These are phyloP conservation scores for Penicillium simplicissimum DNA, from an alignment of 495 filamentous ascomycete species.

Conservation along the genomic window DNA sequence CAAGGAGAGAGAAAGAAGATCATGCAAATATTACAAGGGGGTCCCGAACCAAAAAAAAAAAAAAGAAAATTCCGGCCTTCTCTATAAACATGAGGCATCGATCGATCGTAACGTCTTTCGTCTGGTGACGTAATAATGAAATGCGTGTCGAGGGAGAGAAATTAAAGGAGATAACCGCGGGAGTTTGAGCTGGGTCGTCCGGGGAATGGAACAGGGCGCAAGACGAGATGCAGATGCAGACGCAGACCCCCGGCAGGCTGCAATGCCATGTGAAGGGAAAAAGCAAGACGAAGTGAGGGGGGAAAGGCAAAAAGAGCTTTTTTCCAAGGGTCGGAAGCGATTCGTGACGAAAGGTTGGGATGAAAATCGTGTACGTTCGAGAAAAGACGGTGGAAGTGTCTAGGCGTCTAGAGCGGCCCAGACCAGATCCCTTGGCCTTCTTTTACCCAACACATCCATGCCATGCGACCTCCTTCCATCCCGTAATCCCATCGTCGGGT, in stretches of 20 bases:
- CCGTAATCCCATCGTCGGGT: neutral
- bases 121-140: constrained; percentile 21
- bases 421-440: neutral
- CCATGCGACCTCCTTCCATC: constrained; percentile 3
- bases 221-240: constrained; percentile 3
- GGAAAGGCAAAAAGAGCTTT: constrained; percentile 5
- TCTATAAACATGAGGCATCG: constrained; percentile 52
- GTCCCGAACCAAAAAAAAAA: constrained; percentile 23
- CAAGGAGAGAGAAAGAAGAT: constrained; percentile 19
- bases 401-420: neutral
- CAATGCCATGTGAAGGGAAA: constrained; percentile 25
- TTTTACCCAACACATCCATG: constrained; percentile 4
- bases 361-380: constrained; percentile 2
- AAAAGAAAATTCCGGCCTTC: constrained; percentile 33
- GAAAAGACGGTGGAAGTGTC: constrained; percentile 3
- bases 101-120: constrained; percentile 51
- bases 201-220: constrained; percentile 3
- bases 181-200: neutral
- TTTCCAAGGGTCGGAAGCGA: constrained; percentile 23
- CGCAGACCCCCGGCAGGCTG: constrained; percentile 15
- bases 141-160: constrained; percentile 36
- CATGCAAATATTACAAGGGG: constrained; percentile 35
- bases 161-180: constrained; percentile 19
- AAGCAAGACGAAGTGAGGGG: constrained; percentile 6
- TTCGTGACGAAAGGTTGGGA: constrained; percentile 24